phyloP scores from a whole-genome alignment of 257 asterid genomes.

The Voacanga thouarsii region DNA sequence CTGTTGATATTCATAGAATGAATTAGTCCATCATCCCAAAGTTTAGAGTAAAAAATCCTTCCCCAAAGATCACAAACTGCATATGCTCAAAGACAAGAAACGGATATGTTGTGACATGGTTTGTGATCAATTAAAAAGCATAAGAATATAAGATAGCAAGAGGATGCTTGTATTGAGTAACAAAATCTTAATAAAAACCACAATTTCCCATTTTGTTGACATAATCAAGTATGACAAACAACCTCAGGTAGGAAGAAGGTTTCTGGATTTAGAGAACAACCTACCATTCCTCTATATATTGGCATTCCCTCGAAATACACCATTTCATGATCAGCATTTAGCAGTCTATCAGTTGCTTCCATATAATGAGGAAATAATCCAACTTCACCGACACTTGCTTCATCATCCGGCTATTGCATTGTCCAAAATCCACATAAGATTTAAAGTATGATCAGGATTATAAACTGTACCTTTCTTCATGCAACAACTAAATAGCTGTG shows the following conservation, averaged over 20 bases:
- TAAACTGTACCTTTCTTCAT: background rate
- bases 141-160: too few species aligned
- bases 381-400: constrained; percentile 81
- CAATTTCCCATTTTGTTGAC: background rate
- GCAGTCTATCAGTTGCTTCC: constrained; percentile 78
- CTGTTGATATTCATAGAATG: background rate
- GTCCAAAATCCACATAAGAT: constrained; percentile 7
- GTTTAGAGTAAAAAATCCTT: too few species aligned
- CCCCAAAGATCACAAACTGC: background rate
- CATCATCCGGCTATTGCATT: constrained; percentile 60
- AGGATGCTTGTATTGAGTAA: background rate
- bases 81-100: background rate
- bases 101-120: background rate
- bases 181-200: too few species aligned
- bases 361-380: constrained; percentile 66
- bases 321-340: constrained; percentile 82
- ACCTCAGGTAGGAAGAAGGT: background rate
- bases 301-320: constrained; percentile 96
- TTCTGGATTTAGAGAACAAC: constrained; percentile 2
- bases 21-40: background rate
- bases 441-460: background rate
- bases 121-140: background rate
- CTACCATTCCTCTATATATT: constrained; percentile 67
- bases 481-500: background rate
- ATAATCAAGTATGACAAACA: background rate